These are phyloP conservation scores for Trichoderma polysporum DNA, from an alignment of 2,329 filamentous ascomycete species.

Conservation along the genomic window DNA sequence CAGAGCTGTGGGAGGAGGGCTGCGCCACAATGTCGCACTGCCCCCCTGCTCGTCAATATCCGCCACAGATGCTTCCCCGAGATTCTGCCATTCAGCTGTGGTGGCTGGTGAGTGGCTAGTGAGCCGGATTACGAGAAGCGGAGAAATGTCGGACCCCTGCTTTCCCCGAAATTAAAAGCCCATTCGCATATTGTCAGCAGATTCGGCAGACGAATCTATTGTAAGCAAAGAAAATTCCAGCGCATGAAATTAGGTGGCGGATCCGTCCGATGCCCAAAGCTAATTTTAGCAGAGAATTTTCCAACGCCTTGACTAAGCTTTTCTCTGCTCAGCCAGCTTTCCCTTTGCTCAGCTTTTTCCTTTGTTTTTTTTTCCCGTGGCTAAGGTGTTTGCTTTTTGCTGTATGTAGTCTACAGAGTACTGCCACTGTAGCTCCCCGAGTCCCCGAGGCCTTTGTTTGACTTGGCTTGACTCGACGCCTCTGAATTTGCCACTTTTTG, in stretches of 20 bases:
- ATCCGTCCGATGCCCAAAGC: no score
- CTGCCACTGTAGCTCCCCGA: not conserved
- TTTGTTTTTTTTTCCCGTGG: not conserved
- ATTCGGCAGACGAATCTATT: no score
- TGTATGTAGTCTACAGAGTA: not conserved
- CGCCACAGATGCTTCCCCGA: not conserved
- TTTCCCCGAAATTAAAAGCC: slow-evolving; percentile 2
- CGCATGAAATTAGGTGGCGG: not conserved
- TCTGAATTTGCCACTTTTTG: not conserved
- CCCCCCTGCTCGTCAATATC: no score
- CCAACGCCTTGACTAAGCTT: not conserved
- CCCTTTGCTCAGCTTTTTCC: no score
- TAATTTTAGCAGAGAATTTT: no score
- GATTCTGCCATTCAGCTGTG: not conserved
- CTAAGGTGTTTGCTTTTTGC: no score
- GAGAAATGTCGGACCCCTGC: not conserved
- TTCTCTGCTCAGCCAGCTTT: no score
- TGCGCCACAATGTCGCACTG: not conserved
- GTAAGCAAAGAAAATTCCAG: not conserved
- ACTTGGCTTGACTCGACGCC: not conserved
- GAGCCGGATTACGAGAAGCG: not conserved
- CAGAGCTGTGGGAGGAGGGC: not conserved
- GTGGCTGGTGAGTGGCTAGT: slow-evolving; percentile 7
- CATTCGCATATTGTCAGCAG: not conserved
- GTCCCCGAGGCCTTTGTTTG: no score